phyloP scores from a whole-genome alignment of 2,329 filamentous ascomycete genomes.

The Tolypocladium inflatum region DNA sequence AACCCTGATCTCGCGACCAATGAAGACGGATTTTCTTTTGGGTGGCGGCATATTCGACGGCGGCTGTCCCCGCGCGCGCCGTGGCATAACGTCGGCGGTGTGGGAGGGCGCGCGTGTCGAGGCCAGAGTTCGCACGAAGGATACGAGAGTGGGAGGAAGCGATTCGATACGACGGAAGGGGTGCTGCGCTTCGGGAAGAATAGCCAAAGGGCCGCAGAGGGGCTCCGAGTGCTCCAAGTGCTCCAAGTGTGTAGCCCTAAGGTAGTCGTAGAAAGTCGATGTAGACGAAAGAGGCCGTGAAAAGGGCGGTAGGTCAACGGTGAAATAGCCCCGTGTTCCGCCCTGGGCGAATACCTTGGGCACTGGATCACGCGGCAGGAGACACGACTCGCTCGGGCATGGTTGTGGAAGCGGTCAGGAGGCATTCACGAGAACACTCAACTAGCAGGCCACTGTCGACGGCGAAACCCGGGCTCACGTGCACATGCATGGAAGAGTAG shows the following conservation, averaged over 20 bases:
- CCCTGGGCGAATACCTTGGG: not conserved
- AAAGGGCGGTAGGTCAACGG: not conserved
- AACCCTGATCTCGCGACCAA: constrained; percentile 9
- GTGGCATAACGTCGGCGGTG: not conserved
- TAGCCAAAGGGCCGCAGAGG: too few species aligned
- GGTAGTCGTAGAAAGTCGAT: too few species aligned
- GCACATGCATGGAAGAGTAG: not conserved
- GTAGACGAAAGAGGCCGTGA: not conserved
- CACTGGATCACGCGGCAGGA: not conserved
- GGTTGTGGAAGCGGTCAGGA: not conserved
- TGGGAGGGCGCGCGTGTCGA: not conserved
- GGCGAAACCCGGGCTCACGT: not conserved
- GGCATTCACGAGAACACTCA: not conserved
- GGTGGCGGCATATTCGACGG: constrained; percentile 7
- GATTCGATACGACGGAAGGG: not conserved
- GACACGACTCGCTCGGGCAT: not conserved
- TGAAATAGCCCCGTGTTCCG: not conserved
- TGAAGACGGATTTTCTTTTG: constrained; percentile 9
- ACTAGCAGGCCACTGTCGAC: not conserved
- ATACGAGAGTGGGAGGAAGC: not conserved
- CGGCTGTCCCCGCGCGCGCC: too few species aligned
- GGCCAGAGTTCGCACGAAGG: not conserved
- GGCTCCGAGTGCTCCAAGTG: too few species aligned
- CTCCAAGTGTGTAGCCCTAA: too few species aligned
- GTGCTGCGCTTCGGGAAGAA: not conserved